phyloP scores from a whole-genome alignment of 2,329 filamentous ascomycete genomes.

The Pezicula radicicola region DNA sequence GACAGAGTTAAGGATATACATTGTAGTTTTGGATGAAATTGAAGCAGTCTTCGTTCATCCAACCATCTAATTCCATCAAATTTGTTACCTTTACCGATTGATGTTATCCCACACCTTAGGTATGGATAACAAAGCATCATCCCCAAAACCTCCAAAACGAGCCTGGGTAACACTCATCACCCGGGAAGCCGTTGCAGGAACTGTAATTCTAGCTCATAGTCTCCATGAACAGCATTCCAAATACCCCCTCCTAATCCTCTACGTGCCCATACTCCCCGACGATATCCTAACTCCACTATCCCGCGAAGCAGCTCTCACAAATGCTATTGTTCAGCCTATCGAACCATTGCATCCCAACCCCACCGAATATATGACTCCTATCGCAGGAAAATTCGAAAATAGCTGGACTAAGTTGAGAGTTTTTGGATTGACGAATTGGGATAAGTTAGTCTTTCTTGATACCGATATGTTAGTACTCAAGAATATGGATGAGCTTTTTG shows the following conservation, averaged over 20 bases:
- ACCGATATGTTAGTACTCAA: slow-evolving; percentile 77
- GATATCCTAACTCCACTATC: slow-evolving; percentile 41
- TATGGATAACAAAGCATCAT: neutral
- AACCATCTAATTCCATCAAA: too few relatives aligned
- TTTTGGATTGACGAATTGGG: slow-evolving; percentile 72
- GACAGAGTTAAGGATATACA: too few relatives aligned
- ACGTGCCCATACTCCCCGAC: slow-evolving; percentile 69
- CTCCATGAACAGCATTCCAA: slow-evolving; percentile 59
- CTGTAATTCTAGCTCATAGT: slow-evolving; percentile 74
- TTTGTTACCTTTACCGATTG: too few relatives aligned
- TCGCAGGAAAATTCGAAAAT: slow-evolving; percentile 78
- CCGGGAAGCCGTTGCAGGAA: slow-evolving; percentile 72
- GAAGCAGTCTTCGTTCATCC: too few relatives aligned
- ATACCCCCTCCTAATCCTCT: slow-evolving; percentile 77
- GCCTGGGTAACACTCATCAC: slow-evolving; percentile 81
- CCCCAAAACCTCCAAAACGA: slow-evolving; percentile 4
- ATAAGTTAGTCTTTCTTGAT: slow-evolving; percentile 76
- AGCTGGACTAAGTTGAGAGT: slow-evolving; percentile 83
- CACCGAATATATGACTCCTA: slow-evolving; percentile 53
- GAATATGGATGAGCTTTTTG: slow-evolving; percentile 91
- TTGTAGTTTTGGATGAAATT: too few relatives aligned
- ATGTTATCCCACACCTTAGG: too few relatives aligned
- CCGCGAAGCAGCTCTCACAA: slow-evolving; percentile 63
- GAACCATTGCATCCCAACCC: slow-evolving; percentile 64
- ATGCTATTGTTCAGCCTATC: slow-evolving; percentile 64